Evolutionary conservation across 306 rosid genomes (phyloP).

Genomic region (Abrus precatorius): DNA sequence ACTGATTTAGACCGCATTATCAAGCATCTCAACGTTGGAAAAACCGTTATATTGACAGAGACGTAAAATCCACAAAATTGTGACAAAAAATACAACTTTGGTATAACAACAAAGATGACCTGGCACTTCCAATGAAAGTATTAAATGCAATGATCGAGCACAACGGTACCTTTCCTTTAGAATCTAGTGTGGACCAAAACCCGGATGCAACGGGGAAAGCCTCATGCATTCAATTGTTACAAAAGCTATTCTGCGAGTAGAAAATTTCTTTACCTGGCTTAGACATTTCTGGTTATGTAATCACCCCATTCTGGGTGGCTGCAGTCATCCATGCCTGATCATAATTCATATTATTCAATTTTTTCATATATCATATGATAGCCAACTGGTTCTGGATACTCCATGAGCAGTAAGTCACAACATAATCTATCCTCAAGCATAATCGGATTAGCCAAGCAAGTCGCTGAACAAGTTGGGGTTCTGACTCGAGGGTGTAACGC

Average conservation of each 20-base stretch:
- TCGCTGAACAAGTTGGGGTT: constrained; percentile 84
- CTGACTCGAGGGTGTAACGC: constrained; percentile 76
- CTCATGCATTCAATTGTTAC: constrained; percentile 27
- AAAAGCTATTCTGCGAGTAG: constrained; percentile 34
- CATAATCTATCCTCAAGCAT: constrained; percentile 42
- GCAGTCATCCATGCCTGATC: constrained; percentile 32
- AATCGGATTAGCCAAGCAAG: constrained; percentile 67
- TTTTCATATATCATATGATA: constrained; percentile 42
- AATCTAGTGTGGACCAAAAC: constrained; percentile 39
- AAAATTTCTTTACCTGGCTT: constrained; percentile 35
- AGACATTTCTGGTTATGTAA: constrained; percentile 41
- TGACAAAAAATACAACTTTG: constrained; percentile 15
- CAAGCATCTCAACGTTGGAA: constrained; percentile 30
- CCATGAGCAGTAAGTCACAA: constrained; percentile 25
- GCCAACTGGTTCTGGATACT: constrained; percentile 44
- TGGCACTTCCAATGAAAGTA: constrained; percentile 21
- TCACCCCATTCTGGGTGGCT: constrained; percentile 38
- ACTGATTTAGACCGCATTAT: constrained; percentile 12
- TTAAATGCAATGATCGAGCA: constrained; percentile 30
- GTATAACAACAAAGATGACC: constrained; percentile 43
- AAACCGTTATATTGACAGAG: constrained; percentile 32
- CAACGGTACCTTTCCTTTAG: constrained; percentile 25
- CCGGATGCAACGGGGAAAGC: constrained; percentile 39
- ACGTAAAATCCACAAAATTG: constrained; percentile 46
- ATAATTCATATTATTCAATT: constrained; percentile 32